Evolutionary conservation across 208 protist species (phyloP).

Genomic region (Trypanosoma boissoni): DNA sequence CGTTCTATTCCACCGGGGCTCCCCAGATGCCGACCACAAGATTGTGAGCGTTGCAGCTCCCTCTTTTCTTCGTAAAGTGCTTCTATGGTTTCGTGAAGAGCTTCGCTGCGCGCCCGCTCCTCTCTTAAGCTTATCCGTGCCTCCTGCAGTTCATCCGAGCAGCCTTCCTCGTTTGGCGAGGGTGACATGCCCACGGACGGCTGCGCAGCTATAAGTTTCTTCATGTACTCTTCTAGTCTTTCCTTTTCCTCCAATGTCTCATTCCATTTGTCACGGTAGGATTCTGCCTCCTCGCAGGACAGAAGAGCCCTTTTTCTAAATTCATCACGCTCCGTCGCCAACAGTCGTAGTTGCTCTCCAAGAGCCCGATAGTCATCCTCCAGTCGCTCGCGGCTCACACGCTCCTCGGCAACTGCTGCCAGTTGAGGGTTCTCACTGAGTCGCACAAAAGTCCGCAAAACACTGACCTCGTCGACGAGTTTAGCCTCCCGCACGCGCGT

Average conservation of each 20-base stretch:
- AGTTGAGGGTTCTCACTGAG: conserved; percentile 37
- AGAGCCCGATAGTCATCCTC: conserved; percentile 34
- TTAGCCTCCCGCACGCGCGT: conserved; percentile 27
- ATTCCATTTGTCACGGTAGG: conserved; percentile 21
- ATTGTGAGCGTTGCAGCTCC: conserved; percentile 5
- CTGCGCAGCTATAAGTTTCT: conserved; percentile 7
- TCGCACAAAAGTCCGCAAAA: conserved; percentile 42
- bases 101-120: conserved; percentile 16
- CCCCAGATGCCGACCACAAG: not conserved
- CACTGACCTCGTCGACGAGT: conserved; percentile 40
- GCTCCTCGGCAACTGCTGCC: conserved; percentile 21
- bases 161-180: conserved; percentile 1
- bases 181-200: not conserved
- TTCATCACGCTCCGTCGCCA: conserved; percentile 30
- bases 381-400: conserved; percentile 23
- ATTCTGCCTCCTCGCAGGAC: conserved; percentile 41
- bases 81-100: conserved; percentile 22
- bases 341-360: conserved; percentile 21
- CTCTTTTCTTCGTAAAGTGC: conserved; percentile 19
- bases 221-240: conserved; percentile 15
- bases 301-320: conserved; percentile 40
- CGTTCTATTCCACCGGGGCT: too few species aligned
- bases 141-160: not conserved
- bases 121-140: conserved; percentile 7
- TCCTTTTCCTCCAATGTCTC: conserved; percentile 9